Percentiles rank a stretch among this genome's conserved stretches.
Evolutionary conservation across 495 filamentous ascomycete genomes (phyloP).

Genomic region (Aspergillus nanangensis): DNA sequence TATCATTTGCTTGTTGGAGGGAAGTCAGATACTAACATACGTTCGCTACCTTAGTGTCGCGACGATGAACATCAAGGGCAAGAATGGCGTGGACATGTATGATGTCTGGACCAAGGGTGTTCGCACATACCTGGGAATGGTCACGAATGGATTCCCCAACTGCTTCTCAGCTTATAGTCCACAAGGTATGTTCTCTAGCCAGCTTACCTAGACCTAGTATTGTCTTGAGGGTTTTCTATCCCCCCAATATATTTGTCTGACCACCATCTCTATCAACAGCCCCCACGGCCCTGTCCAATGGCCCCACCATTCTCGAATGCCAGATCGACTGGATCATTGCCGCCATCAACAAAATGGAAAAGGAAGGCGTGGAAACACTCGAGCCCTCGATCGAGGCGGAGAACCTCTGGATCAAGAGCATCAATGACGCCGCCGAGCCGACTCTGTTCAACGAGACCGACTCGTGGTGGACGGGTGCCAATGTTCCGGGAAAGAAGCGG

Average conservation of each 20-base stretch:
- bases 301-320: constrained; percentile 42
- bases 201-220: neutral
- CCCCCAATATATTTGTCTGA: neutral
- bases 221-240: neutral
- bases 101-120: constrained; percentile 45
- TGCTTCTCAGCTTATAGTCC: constrained; percentile 46
- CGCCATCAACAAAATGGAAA: constrained; percentile 35
- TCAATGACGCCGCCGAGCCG: constrained; percentile 32
- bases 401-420: constrained; percentile 37
- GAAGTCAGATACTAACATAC: neutral
- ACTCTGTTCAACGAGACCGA: constrained; percentile 40
- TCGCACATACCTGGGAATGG: constrained; percentile 45
- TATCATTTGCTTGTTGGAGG: neutral
- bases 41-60: constrained; percentile 36
- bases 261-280: constrained; percentile 15
- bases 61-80: constrained; percentile 40
- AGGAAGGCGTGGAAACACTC: constrained; percentile 36
- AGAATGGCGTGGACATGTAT: constrained; percentile 29
- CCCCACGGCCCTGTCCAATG: constrained; percentile 47
- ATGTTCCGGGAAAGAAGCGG: constrained; percentile 41
- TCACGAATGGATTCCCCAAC: constrained; percentile 45
- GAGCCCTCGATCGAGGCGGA: constrained; percentile 40
- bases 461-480: constrained; percentile 33
- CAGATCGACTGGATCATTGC: constrained; percentile 47
- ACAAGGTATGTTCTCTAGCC: constrained; percentile 1